phyloP scores from a whole-genome alignment of 257 asterid genomes.

The Datura wrightii region DNA sequence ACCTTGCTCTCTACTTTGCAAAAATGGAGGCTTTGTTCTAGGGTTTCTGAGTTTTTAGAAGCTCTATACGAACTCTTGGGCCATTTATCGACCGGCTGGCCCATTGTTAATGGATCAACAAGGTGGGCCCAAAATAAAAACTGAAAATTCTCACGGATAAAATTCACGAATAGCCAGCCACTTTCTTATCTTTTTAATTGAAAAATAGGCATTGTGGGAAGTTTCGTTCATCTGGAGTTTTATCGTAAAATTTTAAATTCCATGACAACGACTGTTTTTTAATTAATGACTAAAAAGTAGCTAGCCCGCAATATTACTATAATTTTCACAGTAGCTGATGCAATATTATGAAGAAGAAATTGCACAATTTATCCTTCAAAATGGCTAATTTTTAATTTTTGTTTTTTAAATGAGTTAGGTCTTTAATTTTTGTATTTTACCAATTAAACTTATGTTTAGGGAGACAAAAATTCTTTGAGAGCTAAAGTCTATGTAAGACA shows the following conservation, averaged over 20 bases:
- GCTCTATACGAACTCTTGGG: neutral
- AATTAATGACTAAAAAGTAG: neutral
- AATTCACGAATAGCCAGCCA: neutral
- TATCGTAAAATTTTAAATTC: neutral
- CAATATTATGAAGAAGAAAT: too few relatives aligned
- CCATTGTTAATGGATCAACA: neutral
- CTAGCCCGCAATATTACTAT: neutral
- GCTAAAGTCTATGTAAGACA: too few relatives aligned
- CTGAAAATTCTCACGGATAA: neutral
- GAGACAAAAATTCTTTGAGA: too few relatives aligned
- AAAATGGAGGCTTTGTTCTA: neutral
- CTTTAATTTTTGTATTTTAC: too few relatives aligned
- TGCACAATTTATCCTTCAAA: too few relatives aligned
- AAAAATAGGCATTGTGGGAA: neutral
- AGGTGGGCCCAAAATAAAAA: neutral
- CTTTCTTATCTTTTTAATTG: neutral
- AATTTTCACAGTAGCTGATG: neutral
- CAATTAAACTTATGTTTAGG: too few relatives aligned
- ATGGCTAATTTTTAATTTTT: too few relatives aligned
- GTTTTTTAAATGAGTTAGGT: too few relatives aligned
- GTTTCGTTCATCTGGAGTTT: neutral
- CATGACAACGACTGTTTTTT: neutral
- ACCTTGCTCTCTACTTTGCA: neutral
- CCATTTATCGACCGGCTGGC: neutral
- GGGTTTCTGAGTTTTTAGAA: conserved; percentile 13